Percentiles rank a stretch among this genome's conserved stretches.
phyloP scores from a whole-genome alignment of 371 early-diverging fungal genomes.

The Sporodiniella umbellata region DNA sequence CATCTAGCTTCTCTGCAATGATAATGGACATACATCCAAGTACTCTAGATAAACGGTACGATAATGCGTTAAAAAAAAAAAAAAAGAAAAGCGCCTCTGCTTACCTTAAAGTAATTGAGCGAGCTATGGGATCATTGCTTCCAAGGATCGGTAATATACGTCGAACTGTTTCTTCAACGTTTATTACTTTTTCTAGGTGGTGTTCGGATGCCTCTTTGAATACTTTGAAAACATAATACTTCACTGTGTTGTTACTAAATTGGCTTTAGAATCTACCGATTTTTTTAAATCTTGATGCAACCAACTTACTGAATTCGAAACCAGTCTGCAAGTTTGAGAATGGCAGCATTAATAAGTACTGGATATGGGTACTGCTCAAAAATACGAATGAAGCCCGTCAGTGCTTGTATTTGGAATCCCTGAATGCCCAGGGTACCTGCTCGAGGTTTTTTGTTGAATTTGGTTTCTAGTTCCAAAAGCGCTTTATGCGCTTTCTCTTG shows the following conservation, averaged over 20 bases:
- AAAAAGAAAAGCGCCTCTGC: neutral
- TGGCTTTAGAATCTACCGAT: too few species aligned
- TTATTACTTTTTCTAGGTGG: constrained; percentile 52
- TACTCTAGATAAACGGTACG: constrained; percentile 24
- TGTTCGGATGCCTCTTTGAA: constrained; percentile 42
- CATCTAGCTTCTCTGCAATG: constrained; percentile 50
- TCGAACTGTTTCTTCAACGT: constrained; percentile 51
- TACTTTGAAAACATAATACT: constrained; percentile 53
- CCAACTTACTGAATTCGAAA: constrained; percentile 44
- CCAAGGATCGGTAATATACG: constrained; percentile 50
- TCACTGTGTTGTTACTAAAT: constrained; percentile 50
- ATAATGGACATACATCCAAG: constrained; percentile 59
- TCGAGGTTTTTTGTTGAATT: constrained; percentile 41
- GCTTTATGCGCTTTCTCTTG: constrained; percentile 38
- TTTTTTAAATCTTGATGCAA: too few species aligned
- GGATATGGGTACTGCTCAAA: constrained; percentile 56
- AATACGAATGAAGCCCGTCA: constrained; percentile 47
- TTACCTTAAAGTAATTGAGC: constrained; percentile 56
- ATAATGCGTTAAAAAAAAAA: neutral
- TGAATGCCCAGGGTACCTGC: constrained; percentile 30
- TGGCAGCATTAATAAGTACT: constrained; percentile 53
- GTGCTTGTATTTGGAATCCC: constrained; percentile 49
- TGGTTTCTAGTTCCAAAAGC: constrained; percentile 31
- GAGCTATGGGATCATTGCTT: constrained; percentile 54
- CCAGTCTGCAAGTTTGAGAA: constrained; percentile 59